Evolutionary conservation across 139 green algal genomes (phyloP).

Genomic region (Coelastrella sp.): DNA sequence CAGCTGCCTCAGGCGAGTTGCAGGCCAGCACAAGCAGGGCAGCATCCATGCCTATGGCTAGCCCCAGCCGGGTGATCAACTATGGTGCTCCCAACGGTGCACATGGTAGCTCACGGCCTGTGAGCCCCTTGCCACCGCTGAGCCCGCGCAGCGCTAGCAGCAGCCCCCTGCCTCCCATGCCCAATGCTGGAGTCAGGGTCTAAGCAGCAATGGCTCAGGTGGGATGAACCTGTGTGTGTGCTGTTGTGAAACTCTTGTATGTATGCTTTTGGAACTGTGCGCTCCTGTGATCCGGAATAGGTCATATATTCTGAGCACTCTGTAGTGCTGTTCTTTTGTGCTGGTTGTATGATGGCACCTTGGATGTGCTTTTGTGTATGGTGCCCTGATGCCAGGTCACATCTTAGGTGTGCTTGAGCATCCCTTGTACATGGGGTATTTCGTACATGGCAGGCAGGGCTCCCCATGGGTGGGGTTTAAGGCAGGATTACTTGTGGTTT

Average conservation of each 20-base stretch:
- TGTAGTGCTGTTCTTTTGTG: neutral
- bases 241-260: neutral
- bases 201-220: neutral
- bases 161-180: conserved; percentile 9
- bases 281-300: neutral
- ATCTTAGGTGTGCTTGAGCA: neutral
- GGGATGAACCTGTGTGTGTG: neutral
- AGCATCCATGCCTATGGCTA: neutral
- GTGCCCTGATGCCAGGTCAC: neutral
- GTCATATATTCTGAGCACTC: neutral
- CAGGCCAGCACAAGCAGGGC: conserved; percentile 21
- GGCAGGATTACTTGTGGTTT: neutral
- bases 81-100: conserved; percentile 16
- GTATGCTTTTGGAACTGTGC: neutral
- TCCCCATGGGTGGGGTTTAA: neutral
- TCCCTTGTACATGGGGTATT: neutral
- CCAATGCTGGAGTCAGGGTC: neutral
- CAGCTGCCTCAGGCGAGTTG: neutral
- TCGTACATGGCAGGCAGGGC: neutral
- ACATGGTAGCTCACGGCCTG: neutral
- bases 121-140: neutral
- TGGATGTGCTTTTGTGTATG: neutral
- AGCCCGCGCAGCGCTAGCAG: conserved; percentile 14
- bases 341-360: neutral
- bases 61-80: conserved; percentile 9